phyloP scores from a whole-genome alignment of 306 rosid genomes.

The Acacia acuminata region DNA sequence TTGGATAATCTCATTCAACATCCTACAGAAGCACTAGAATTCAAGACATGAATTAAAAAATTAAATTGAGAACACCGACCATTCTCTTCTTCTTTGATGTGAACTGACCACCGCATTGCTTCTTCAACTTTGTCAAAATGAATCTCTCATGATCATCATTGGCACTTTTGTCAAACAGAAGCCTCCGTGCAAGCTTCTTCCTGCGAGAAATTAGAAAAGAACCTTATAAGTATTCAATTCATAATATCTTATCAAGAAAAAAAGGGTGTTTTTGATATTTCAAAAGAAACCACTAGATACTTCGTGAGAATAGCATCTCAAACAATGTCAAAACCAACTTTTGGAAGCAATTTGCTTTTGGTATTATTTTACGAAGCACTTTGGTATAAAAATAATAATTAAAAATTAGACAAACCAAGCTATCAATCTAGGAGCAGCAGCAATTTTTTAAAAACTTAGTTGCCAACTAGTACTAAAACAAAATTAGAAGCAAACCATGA shows the following conservation, averaged over 20 bases:
- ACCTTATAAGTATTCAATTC: background rate
- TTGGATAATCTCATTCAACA: slow-evolving; percentile 1
- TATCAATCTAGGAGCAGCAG: background rate
- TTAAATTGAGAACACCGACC: background rate
- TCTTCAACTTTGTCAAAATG: too few species aligned
- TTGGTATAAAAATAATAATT: background rate
- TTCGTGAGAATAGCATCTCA: background rate
- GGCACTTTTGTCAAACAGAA: too few species aligned
- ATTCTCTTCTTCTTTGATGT: too few species aligned
- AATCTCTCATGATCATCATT: too few species aligned
- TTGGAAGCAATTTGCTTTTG: background rate
- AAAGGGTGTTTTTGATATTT: background rate
- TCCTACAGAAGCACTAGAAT: background rate
- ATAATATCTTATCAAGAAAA: background rate
- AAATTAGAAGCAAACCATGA: background rate
- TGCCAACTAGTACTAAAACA: background rate
- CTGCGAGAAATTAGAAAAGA: slow-evolving; percentile 43
- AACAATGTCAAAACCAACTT: background rate
- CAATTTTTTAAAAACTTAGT: background rate
- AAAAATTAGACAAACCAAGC: background rate
- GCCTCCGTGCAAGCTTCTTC: slow-evolving; percentile 82
- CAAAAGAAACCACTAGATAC: background rate
- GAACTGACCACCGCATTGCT: too few species aligned
- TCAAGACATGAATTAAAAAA: slow-evolving; percentile 20
- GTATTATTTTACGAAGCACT: background rate